Base-by-base conservation (phyloP, 257 asterid genomes). In the Solanum pennellii region DNA sequence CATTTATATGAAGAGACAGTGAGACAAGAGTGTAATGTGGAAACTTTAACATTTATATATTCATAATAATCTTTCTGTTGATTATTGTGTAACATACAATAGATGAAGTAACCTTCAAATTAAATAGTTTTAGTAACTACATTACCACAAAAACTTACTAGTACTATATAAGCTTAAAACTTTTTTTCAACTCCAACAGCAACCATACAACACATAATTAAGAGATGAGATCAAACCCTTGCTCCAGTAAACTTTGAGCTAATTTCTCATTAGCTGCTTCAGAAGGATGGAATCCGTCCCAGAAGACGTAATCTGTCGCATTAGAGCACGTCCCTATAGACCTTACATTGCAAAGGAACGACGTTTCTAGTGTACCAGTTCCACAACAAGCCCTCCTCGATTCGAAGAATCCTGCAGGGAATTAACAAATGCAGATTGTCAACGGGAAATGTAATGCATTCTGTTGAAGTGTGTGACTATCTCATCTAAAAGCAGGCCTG, bases 221-320 rank as follows among this genome's bases (percentile, higher is more conserved):
- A 62, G 97, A 92, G 88, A 95, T 92, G 90, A 95, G 97, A 72
- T 92, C 96, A 47, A 90, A 91, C 44, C 98, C 98, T 79, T 95
- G 96, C 60, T 68, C 93, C 15, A 94, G 91, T 45, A 95, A 91
- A 91, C 87, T 90, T 83, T 93, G 93, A 4, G 98, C 98, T 91
- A 95, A 71, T 69, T 92, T 91, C 79, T 95, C 93, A 91, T 95
- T 94, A 82, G 98, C 95, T 25, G 93, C 87, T 89, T 91, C 92
- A 25, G 96, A 89, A 7, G 98, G 97, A 88, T 96, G 98, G 87
- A 94, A 94, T 29, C 98, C 98, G 69, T 94, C 98, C 96, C 95
- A 96, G 84, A 94, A 95, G 49, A 96, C 95, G 39, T 92, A 96
- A n/a, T 88, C 56, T 65, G 98, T 91, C 6, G 98, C 98, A 85